Conservation (phyloP, 225 moss, liverwort and hornwort species). For the Asterella californica region DNA sequence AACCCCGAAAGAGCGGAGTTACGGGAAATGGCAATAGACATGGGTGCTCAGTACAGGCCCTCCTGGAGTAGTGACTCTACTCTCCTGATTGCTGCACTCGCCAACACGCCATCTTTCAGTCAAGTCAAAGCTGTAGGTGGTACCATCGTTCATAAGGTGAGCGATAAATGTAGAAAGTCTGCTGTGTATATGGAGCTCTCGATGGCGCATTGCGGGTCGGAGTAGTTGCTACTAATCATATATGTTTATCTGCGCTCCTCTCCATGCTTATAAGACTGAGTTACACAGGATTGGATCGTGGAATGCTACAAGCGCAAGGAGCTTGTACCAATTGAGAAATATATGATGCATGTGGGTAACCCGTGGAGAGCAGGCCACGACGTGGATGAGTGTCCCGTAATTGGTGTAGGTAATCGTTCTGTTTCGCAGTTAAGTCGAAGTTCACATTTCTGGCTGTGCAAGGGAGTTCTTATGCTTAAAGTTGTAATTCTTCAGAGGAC, state of each 20-base stretch:
- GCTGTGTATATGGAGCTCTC: not conserved
- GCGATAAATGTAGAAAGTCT: not conserved
- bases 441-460: not conserved
- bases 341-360: constrained; percentile 73
- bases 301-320: constrained; percentile 61
- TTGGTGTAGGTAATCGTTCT: constrained; percentile 30
- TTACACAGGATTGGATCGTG: constrained; percentile 71
- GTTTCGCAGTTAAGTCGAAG: not conserved
- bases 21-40: constrained; percentile 64
- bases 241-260: not conserved
- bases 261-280: not conserved
- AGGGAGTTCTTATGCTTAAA: not conserved
- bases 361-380: constrained; percentile 61
- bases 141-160: constrained; percentile 75
- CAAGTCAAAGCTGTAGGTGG: constrained; percentile 72
- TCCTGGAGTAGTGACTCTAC: constrained; percentile 83
- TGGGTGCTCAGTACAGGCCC: constrained; percentile 76
- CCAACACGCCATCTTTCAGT: constrained; percentile 74
- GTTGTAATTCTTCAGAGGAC: not conserved
- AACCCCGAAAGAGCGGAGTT: constrained; percentile 67
- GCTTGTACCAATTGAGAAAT: constrained; percentile 71
- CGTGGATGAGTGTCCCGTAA: constrained; percentile 18
- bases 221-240: not conserved
- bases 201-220: not conserved
- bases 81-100: constrained; percentile 69